These are phyloP conservation scores for Lactifluus piperatus DNA, from an alignment of 768 basidiomycete species.

Conservation along the genomic window DNA sequence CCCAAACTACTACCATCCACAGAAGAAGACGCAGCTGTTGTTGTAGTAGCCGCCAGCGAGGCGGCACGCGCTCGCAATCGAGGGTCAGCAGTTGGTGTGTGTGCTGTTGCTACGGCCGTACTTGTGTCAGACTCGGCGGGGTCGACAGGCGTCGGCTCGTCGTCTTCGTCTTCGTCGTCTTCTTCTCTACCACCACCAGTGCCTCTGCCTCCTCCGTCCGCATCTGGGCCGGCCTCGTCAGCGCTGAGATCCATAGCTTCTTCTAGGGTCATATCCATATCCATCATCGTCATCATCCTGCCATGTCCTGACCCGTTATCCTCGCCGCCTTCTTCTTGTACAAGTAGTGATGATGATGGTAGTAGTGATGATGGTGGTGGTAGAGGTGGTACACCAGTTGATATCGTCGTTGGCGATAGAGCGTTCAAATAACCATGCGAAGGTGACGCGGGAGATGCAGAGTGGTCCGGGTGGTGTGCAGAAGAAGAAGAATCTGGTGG, in stretches of 20 bases:
- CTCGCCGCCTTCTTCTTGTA: conserved; percentile 13
- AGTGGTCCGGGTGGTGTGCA: too few species aligned
- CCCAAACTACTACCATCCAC: too few species aligned
- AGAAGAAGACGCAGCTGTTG: neutral
- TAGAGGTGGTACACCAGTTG: neutral
- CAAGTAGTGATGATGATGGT: too few species aligned
- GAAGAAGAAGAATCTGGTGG: conserved; percentile 7
- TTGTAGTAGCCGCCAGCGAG: neutral
- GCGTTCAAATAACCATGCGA: neutral
- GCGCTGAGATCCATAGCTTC: conserved; percentile 24
- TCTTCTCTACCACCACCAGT: neutral
- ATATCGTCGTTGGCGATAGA: neutral
- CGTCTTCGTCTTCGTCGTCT: conserved; percentile 1
- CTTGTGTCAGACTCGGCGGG: conserved; percentile 19
- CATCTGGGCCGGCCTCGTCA: conserved; percentile 17
- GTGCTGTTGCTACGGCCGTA: conserved; percentile 9
- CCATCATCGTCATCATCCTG: conserved; percentile 20
- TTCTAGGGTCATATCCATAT: conserved; percentile 23
- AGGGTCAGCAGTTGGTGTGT: conserved; percentile 12
- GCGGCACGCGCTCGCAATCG: conserved; percentile 9
- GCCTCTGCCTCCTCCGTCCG: neutral
- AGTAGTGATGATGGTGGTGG: too few species aligned
- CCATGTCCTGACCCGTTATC: too few species aligned
- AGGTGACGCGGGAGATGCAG: neutral
- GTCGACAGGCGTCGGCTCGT: conserved; percentile 17